Conservation (phyloP, 116 monocot genomes). For the Thalassia testudinum region DNA sequence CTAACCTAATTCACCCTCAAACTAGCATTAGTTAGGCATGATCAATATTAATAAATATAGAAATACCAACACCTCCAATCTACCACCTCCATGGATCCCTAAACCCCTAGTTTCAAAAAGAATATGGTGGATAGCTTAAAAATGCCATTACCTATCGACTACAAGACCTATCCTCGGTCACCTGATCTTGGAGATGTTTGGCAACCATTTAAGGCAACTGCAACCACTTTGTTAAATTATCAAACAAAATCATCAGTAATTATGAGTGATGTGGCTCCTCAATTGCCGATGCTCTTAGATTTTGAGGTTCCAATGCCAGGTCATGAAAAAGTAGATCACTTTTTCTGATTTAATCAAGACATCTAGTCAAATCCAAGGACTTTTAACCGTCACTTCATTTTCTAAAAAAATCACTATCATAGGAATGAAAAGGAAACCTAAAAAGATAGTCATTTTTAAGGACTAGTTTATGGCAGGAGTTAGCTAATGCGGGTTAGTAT, state of each 20-base stretch:
- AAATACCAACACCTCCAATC: conserved; percentile 69
- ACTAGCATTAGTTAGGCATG: too few relatives aligned
- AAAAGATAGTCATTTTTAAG: conserved; percentile 78
- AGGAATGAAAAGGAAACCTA: conserved; percentile 90
- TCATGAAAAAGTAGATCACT: conserved; percentile 56
- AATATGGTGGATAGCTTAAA: conserved; percentile 59
- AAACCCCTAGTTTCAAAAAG: conserved; percentile 78
- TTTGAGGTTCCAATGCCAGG: conserved; percentile 97
- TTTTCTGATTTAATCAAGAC: conserved; percentile 7
- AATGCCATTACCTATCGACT: conserved; percentile 50
- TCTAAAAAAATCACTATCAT: conserved; percentile 61
- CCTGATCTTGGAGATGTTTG: conserved; percentile 59
- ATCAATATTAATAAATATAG: too few relatives aligned
- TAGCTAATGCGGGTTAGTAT: too few relatives aligned
- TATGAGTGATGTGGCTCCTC: conserved; percentile 74
- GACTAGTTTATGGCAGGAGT: too few relatives aligned
- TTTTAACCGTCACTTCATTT: conserved; percentile 77
- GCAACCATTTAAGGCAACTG: conserved; percentile 67
- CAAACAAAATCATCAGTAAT: conserved; percentile 54
- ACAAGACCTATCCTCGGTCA: conserved; percentile 74
- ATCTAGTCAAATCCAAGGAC: conserved; percentile 19
- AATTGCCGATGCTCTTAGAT: conserved; percentile 41
- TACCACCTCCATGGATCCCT: conserved; percentile 71
- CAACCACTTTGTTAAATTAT: conserved; percentile 62
- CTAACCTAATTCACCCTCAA: too few relatives aligned